Evolutionary conservation across 257 asterid genomes (phyloP).

Genomic region (Oldenlandia corymbosa): DNA sequence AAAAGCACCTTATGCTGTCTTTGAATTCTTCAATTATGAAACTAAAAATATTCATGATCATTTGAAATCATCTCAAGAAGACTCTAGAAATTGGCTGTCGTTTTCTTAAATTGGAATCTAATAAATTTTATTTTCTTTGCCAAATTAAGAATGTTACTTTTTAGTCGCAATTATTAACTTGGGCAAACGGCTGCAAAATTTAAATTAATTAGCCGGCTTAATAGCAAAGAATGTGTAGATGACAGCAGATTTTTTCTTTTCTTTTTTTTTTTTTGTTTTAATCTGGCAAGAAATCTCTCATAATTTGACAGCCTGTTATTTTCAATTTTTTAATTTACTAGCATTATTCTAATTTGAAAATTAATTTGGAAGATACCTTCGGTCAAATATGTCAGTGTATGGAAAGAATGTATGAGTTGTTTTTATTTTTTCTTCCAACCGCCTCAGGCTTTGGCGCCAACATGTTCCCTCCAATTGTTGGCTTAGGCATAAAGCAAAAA

Average conservation of each 20-base stretch:
- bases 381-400: constrained; percentile 10
- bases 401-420: constrained; percentile 4
- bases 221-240: not conserved
- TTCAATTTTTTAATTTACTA: not conserved
- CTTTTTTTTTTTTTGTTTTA: no score
- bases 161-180: no score
- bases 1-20: no score
- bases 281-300: not conserved
- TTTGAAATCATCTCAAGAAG: no score
- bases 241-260: not conserved
- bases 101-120: not conserved
- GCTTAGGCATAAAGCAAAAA: no score
- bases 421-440: not conserved
- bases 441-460: no score
- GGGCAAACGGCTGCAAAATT: not conserved
- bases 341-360: not conserved
- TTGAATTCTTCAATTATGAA: no score
- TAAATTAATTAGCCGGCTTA: not conserved
- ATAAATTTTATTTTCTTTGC: not conserved
- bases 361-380: not conserved
- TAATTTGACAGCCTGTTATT: constrained; percentile 2
- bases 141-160: not conserved
- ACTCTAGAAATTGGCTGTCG: no score
- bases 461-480: no score
- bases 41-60: no score